Evolutionary conservation across 75 land plant species (phyloP), one percentile per base, ranked within the genome.

Genomic region (Gnetum montanum): DNA sequence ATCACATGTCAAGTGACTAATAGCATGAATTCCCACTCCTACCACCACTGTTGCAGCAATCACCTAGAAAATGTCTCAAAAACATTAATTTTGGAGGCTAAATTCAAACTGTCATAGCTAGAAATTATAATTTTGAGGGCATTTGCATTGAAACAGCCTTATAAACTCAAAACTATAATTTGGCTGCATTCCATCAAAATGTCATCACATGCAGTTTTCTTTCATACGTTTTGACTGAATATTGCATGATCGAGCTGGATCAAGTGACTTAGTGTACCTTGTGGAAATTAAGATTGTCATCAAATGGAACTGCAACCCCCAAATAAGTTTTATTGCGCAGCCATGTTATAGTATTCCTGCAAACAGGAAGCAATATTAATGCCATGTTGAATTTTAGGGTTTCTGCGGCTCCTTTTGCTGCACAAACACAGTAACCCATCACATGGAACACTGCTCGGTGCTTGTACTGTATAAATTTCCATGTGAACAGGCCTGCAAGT

Each of bases 381-480:
- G 83, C 83, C 83, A 80, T 80, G 41, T 80, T 80, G 36, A 80
- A 59, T 63, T 80, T 80, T 31, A 76, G 34, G 2, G 75, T 71
- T 62, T 80, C 83, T 19, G 83, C 83, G 46, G 71, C 81, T 26
- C 83, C 83, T 46, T 80, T 80, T 29, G 83, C 83, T 24, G 47
- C 48, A 54, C 80, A 76, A 8, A 80, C 60, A 31, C 83, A 80
- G 59, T 80, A 80, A 11, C 83, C 83, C 80, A 80, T 80, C 25
- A 76, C 64, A 10, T 63, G 56, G 26, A 45, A 80, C 26, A 74
- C 72, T 25, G 62, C 60, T 28, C 69, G 50, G 29, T 80, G 10
- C 51, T 36, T 63, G 71, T 80, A 80, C 67, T 80, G 83, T 2
- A 67, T 12, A 61, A 80, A 80, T 31, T 80, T 80, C 80, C 80